Evolutionary conservation across 441 rosid species (phyloP), one percentile per base, ranked within the genome.

Genomic region (Capsella rubella): DNA sequence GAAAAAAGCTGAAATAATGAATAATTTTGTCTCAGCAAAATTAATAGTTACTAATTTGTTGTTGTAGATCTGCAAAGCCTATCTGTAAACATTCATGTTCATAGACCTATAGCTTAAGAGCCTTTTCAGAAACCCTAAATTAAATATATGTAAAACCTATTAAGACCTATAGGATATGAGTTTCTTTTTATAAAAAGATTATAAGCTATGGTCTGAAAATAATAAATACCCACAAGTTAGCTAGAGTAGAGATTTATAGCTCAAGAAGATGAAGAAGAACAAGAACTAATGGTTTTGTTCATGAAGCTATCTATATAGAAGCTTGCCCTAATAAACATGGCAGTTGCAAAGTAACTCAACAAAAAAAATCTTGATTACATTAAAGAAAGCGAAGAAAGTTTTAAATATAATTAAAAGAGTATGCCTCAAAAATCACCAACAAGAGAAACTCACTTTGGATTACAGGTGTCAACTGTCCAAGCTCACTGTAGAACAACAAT

Each of bases 391-490:
- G 79, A 71, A 73, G 60, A 82, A 34, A 8, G 2, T 6, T 75
- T 65, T 45, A 32, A 10, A 32, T 31, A 78, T 51, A 62, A 49
- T 74, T 74, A 61, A 75, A 72, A 72, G 78, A 65, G 80, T 79
- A 2, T 80, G 69, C 65, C 66, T 78, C 73, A 78, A 78, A 80
- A 81, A 79, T 83, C 60, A 80, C 80, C 86, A 87, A 86, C 89
- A 84, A 79, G 31, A 81, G 77, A 73, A 72, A 73, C 77, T 72
- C 70, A 72, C 77, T 76, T 49, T 78, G 78, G 55, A 73, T 71
- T 78, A 85, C 96, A 89, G 87, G 91, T 92, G 97, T 92, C 94
- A 82, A 80, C 87, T 92, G 97, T 90, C 90, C 89, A 80, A 81
- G 78, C 85, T 85, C 77, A 77, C 47, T 58, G 51, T 67, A 78